These are phyloP conservation scores for Claviceps paspali DNA, from an alignment of 2,329 filamentous ascomycete genomes.

Conservation along the genomic window DNA sequence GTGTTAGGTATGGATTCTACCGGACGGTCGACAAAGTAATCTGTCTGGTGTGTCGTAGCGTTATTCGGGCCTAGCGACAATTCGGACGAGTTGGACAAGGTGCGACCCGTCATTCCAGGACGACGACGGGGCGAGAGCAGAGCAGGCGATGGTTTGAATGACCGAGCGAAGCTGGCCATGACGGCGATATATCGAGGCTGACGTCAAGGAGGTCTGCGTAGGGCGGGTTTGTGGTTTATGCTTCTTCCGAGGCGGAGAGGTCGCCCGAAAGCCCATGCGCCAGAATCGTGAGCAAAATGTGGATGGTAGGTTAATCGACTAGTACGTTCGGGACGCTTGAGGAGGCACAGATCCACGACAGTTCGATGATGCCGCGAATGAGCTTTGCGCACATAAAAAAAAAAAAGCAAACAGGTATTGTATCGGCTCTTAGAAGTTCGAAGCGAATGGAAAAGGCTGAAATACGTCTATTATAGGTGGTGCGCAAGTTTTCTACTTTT, in stretches of 20 bases:
- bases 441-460: too few relatives aligned
- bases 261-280: neutral
- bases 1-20: conserved; percentile 15
- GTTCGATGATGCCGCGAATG: conserved; percentile 2
- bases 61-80: conserved; percentile 19
- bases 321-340: neutral
- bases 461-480: too few relatives aligned
- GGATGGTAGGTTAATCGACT: neutral
- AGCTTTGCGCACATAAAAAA: neutral
- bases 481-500: too few relatives aligned
- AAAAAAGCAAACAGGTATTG: neutral
- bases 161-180: conserved; percentile 35
- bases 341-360: neutral
- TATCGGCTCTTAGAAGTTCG: neutral
- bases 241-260: too few relatives aligned
- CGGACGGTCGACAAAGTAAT: conserved; percentile 16
- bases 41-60: conserved; percentile 10
- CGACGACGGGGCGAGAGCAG: conserved; percentile 28
- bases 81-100: conserved; percentile 32
- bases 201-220: neutral
- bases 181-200: neutral
- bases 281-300: neutral
- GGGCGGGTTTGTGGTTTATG: neutral
- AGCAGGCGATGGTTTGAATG: conserved; percentile 29
- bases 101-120: conserved; percentile 27